Conservation (phyloP, 441 rosid genomes). For the Gossypium trilobum region DNA sequence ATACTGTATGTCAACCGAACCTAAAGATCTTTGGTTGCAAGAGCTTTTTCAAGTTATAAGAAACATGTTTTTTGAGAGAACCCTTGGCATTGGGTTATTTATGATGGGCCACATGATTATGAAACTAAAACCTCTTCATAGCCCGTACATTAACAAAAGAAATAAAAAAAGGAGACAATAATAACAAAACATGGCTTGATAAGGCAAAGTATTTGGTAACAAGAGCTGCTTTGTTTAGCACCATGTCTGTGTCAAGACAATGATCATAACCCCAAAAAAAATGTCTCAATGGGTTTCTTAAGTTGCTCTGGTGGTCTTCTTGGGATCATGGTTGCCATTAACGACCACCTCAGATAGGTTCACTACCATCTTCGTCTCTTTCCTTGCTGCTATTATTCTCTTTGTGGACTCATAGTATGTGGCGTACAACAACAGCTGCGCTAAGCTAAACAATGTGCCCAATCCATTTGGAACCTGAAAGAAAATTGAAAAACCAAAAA, state of each 20-base stretch:
- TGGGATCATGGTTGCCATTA: constrained; percentile 10
- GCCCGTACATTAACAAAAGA: background rate
- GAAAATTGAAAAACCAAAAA: background rate
- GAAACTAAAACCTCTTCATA: background rate
- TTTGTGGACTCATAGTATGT: constrained; percentile 46
- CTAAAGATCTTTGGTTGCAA: constrained; percentile 11
- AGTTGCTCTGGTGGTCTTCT: background rate
- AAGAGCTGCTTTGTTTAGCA: background rate
- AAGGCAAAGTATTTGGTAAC: background rate
- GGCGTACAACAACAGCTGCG: constrained; percentile 45
- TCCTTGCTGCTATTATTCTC: constrained; percentile 30
- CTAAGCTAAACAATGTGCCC: constrained; percentile 37
- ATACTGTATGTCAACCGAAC: background rate
- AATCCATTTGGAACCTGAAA: constrained; percentile 47
- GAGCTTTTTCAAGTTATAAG: constrained; percentile 19
- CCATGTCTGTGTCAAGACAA: background rate
- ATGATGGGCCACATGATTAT: background rate
- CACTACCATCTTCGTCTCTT: constrained; percentile 18
- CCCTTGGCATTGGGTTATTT: background rate
- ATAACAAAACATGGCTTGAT: background rate
- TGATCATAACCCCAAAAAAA: background rate
- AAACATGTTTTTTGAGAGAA: background rate
- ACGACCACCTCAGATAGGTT: constrained; percentile 27
- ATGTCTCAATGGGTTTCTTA: background rate
- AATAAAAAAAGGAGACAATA: too few species aligned